A percentile compares a stretch with the other conserved stretches of the same genome.
These are phyloP conservation scores for Jatropha multifida DNA, from an alignment of 441 rosid species.

Conservation along the genomic window DNA sequence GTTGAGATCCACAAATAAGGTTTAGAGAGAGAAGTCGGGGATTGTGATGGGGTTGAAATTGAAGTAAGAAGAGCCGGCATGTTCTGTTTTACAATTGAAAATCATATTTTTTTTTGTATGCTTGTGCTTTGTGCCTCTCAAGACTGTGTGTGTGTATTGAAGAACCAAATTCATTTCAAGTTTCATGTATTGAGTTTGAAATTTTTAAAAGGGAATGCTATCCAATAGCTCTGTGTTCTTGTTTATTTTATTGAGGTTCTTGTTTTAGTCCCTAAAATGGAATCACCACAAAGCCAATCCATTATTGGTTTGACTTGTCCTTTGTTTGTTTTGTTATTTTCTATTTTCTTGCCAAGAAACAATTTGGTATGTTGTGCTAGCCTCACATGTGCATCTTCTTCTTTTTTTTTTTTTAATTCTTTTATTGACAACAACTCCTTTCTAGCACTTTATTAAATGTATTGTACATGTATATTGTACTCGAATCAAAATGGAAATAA, in stretches of 20 bases:
- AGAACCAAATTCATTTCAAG: neutral
- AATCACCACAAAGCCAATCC: neutral
- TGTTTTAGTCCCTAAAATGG: constrained; percentile 2
- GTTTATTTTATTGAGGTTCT: neutral
- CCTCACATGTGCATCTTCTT: neutral
- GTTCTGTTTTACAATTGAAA: constrained; percentile 6
- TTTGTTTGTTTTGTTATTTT: constrained; percentile 8
- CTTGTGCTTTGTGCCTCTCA: constrained; percentile 2
- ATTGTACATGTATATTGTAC: no score
- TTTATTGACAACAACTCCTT: neutral
- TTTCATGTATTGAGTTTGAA: neutral
- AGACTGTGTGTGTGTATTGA: neutral
- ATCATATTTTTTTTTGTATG: constrained; percentile 1
- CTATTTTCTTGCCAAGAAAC: neutral
- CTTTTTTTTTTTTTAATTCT: neutral
- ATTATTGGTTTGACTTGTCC: constrained; percentile 8
- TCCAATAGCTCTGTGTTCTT: neutral
- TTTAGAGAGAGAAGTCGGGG: constrained; percentile 17
- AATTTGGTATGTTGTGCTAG: neutral
- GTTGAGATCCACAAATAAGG: constrained; percentile 30
- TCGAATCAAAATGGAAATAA: no score
- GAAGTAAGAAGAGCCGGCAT: constrained; percentile 36
- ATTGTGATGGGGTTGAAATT: constrained; percentile 26
- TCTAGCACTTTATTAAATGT: neutral
- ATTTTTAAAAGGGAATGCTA: neutral